Percentiles rank a stretch among this genome's conserved stretches.
Conservation (phyloP, 2,329 filamentous ascomycete species). For the Furcasterigmium furcatum region DNA sequence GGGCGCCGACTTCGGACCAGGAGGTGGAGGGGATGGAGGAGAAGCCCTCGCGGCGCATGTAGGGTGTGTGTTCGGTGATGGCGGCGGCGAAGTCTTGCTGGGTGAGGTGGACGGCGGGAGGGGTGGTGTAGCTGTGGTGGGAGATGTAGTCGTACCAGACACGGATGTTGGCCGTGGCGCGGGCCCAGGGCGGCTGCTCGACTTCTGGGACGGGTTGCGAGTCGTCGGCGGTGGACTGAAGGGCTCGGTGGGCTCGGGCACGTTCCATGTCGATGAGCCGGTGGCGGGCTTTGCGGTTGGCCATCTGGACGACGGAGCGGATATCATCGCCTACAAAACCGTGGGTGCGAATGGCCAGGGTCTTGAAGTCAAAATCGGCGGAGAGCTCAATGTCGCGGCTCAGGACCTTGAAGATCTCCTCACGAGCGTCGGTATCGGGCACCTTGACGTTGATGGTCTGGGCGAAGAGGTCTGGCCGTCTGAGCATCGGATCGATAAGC, state of each 20-base stretch:
- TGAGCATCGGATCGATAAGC: conserved; percentile 75
- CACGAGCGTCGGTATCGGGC: conserved; percentile 73
- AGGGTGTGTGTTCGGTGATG: conserved; percentile 61
- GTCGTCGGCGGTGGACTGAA: conserved; percentile 1
- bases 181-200: conserved; percentile 3
- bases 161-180: conserved; percentile 1
- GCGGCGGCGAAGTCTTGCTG: conserved; percentile 71
- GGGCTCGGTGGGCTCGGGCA: conserved; percentile 10
- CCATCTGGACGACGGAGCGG: conserved; percentile 54
- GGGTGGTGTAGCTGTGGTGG: conserved; percentile 15
- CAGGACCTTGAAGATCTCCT: conserved; percentile 73
- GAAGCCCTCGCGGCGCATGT: conserved; percentile 83
- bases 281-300: conserved; percentile 33
- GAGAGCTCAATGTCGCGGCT: conserved; percentile 63
- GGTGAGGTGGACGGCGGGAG: conserved; percentile 22
- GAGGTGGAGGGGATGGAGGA: conserved; percentile 90
- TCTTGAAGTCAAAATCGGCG: conserved; percentile 68
- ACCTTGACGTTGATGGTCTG: conserved; percentile 85
- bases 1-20: conserved; percentile 87
- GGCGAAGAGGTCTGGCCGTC: conserved; percentile 74
- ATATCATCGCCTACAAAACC: conserved; percentile 93
- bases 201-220: conserved; percentile 1
- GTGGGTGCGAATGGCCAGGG: conserved; percentile 79
- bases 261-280: conserved; percentile 24
- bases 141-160: conserved; percentile 11